Evolutionary conservation across 2,329 filamentous ascomycete genomes (phyloP).

Genomic region (Blastomyces parvus): DNA sequence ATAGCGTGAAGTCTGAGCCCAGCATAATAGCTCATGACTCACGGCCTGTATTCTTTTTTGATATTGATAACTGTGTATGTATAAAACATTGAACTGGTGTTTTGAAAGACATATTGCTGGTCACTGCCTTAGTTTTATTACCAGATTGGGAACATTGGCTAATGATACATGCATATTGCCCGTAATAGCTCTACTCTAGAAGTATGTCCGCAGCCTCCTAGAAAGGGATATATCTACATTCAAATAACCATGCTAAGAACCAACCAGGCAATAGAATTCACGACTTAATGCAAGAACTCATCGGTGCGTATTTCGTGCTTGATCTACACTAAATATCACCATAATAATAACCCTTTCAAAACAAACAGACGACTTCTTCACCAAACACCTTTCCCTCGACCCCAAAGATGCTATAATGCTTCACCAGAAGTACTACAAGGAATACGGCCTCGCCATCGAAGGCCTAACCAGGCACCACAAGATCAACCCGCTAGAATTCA

Average conservation of each 20-base stretch:
- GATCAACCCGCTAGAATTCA: slow-evolving; percentile 92
- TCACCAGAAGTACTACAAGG: slow-evolving; percentile 86
- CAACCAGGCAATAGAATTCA: slow-evolving; percentile 63
- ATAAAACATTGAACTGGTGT: neutral
- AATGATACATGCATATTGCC: slow-evolving; percentile 4
- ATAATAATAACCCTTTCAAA: neutral
- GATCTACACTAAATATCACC: slow-evolving; percentile 33
- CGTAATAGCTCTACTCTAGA: slow-evolving; percentile 63
- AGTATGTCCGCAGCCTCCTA: slow-evolving; percentile 43
- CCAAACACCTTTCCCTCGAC: slow-evolving; percentile 61
- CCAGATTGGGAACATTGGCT: neutral
- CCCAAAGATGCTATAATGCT: slow-evolving; percentile 72
- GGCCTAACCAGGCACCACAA: slow-evolving; percentile 88
- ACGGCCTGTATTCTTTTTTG: slow-evolving; percentile 62
- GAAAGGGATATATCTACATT: neutral
- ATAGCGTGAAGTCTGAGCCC: neutral
- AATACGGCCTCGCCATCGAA: slow-evolving; percentile 95
- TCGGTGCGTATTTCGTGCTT: slow-evolving; percentile 37
- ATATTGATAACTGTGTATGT: slow-evolving; percentile 90
- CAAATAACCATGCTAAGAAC: slow-evolving; percentile 8
- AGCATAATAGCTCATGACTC: slow-evolving; percentile 20
- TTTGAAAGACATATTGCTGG: neutral
- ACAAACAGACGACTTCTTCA: slow-evolving; percentile 48
- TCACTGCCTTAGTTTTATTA: neutral
- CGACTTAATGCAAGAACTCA: slow-evolving; percentile 77